Percentiles rank a stretch among this genome's conserved stretches.
Conservation (phyloP, 192 early-diverging fungal species). For the Allomyces macrogynus region DNA sequence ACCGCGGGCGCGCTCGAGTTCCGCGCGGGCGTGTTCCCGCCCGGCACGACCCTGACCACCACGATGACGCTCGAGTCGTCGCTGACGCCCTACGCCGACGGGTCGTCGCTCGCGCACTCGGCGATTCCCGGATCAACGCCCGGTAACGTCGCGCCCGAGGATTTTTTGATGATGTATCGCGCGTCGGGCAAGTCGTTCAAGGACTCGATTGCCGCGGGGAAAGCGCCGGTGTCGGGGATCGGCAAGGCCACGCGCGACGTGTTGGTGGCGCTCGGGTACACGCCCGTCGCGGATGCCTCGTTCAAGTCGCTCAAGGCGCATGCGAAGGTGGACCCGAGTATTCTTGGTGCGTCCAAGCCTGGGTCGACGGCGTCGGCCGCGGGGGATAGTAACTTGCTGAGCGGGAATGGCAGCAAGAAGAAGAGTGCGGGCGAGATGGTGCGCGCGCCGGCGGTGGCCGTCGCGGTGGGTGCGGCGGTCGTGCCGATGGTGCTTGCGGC, state of each 20-base stretch:
- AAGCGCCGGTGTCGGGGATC: neutral
- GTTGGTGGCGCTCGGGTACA: neutral
- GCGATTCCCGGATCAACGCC: neutral
- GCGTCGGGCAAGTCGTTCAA: neutral
- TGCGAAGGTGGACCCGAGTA: too few relatives aligned
- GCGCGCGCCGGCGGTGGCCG: too few relatives aligned
- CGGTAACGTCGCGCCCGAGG: neutral
- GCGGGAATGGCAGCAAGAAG: too few relatives aligned
- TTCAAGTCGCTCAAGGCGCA: neutral
- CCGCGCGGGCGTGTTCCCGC: neutral
- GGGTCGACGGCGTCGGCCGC: too few relatives aligned
- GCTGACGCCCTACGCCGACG: neutral
- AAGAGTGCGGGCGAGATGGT: too few relatives aligned
- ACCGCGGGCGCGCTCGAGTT: neutral
- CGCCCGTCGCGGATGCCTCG: neutral
- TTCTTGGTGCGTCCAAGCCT: too few relatives aligned
- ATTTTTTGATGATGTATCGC: neutral
- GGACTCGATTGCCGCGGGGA: neutral
- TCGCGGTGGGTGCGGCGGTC: too few relatives aligned
- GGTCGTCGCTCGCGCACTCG: neutral
- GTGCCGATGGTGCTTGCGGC: too few relatives aligned
- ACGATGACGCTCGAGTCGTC: neutral
- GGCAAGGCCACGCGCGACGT: neutral
- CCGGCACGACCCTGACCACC: neutral
- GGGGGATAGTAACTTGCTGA: too few relatives aligned